Evolutionary conservation across 2,329 filamentous ascomycete genomes (phyloP).

Genomic region (Nigrospora oryzae): DNA sequence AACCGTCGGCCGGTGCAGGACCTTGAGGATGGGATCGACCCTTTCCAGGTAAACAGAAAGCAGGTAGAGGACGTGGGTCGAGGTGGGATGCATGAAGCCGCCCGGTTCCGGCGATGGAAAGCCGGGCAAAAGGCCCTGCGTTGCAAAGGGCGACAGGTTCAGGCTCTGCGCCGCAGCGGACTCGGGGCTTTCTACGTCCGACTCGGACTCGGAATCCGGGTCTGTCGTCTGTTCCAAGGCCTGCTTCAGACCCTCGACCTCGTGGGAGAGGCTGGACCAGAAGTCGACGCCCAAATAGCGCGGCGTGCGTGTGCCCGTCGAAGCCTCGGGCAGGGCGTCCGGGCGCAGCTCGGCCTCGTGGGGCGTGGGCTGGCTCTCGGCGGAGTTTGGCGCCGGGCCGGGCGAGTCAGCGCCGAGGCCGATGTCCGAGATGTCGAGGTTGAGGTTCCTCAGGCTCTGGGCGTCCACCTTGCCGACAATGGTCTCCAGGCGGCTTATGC

Average conservation of each 20-base stretch:
- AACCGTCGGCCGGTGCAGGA: slow-evolving; percentile 33
- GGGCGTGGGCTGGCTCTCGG: neutral
- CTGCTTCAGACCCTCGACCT: slow-evolving; percentile 35
- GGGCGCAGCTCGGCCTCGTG: neutral
- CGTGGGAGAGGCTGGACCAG: slow-evolving; percentile 32
- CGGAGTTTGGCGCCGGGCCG: neutral
- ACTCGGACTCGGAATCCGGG: slow-evolving; percentile 24
- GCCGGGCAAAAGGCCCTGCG: slow-evolving; percentile 5
- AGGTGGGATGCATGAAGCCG: slow-evolving; percentile 23
- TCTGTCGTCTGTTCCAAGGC: slow-evolving; percentile 33
- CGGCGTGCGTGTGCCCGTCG: neutral
- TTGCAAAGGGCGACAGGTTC: slow-evolving; percentile 2
- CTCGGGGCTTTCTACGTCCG: slow-evolving; percentile 22
- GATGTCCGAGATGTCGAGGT: slow-evolving; percentile 2
- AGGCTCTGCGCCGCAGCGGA: slow-evolving; percentile 10
- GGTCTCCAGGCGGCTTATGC: slow-evolving; percentile 33
- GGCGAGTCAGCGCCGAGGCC: neutral
- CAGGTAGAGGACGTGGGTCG: slow-evolving; percentile 27
- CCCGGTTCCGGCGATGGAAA: slow-evolving; percentile 8
- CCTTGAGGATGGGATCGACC: slow-evolving; percentile 34
- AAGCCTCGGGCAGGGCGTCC: neutral
- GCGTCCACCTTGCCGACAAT: slow-evolving; percentile 36
- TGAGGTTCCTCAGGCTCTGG: slow-evolving; percentile 8
- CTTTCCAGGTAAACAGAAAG: slow-evolving; percentile 27
- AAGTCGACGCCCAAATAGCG: slow-evolving; percentile 33